Conservation (phyloP, 768 basidiomycete species). For the Pleurotus tuoliensis region DNA sequence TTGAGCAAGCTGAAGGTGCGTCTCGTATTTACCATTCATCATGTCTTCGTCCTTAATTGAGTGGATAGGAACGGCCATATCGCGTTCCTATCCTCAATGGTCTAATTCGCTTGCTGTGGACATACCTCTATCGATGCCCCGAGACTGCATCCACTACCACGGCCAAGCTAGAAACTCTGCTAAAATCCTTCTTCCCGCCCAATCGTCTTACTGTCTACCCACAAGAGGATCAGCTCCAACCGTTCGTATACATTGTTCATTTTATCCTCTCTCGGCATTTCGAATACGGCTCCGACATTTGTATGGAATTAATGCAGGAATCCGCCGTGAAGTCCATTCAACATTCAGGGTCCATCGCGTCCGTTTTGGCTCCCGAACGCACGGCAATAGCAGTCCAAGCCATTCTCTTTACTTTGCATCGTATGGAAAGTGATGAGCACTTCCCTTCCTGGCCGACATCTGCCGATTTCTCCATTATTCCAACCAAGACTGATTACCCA, state of each 20-base stretch:
- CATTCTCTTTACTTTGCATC: slow-evolving; percentile 64
- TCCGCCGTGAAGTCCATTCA: slow-evolving; percentile 39
- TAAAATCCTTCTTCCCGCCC: slow-evolving; percentile 78
- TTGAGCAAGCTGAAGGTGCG: slow-evolving; percentile 77
- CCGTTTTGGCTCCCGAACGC: slow-evolving; percentile 62
- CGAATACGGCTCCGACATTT: slow-evolving; percentile 80
- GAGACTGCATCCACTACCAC: slow-evolving; percentile 80
- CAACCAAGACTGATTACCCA: slow-evolving; percentile 63
- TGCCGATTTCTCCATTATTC: slow-evolving; percentile 56
- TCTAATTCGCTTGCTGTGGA: slow-evolving; percentile 82
- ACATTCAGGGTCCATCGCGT: slow-evolving; percentile 36
- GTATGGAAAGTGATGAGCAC: slow-evolving; percentile 66
- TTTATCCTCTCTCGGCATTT: slow-evolving; percentile 81
- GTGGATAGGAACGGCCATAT: slow-evolving; percentile 67
- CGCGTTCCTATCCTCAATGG: slow-evolving; percentile 77
- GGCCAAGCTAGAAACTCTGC: slow-evolving; percentile 68
- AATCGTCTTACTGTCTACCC: slow-evolving; percentile 58
- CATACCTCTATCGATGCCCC: slow-evolving; percentile 91
- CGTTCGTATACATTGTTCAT: slow-evolving; percentile 75
- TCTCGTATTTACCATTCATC: background rate
- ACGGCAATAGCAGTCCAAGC: slow-evolving; percentile 75
- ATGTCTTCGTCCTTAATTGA: slow-evolving; percentile 5
- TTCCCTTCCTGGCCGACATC: slow-evolving; percentile 78
- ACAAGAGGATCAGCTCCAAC: slow-evolving; percentile 72
- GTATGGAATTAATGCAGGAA: slow-evolving; percentile 79